Evolutionary conservation across 768 basidiomycete species (phyloP).

Genomic region (Chiua virens): DNA sequence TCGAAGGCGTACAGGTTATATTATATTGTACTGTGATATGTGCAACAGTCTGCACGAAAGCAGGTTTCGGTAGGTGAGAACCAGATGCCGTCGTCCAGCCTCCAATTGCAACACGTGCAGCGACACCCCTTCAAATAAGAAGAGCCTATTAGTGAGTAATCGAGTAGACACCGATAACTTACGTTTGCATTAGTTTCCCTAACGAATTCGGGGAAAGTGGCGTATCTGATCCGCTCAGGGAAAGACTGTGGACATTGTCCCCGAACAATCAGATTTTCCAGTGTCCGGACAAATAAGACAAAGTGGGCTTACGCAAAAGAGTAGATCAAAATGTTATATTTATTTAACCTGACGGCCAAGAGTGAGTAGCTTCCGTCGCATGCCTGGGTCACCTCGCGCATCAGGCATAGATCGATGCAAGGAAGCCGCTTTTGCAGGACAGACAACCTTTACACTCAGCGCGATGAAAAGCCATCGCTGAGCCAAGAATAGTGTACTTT

Average conservation of each 20-base stretch:
- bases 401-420: too few species aligned
- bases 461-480: too few species aligned
- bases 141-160: conserved; percentile 1
- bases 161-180: too few species aligned
- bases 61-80: conserved; percentile 60
- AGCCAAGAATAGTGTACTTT: too few species aligned
- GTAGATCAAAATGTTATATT: conserved; percentile 65
- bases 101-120: conserved; percentile 60
- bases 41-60: conserved; percentile 56
- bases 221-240: conserved; percentile 40
- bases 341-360: conserved; percentile 52
- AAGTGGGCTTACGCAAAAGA: conserved; percentile 51
- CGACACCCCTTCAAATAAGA: conserved; percentile 45
- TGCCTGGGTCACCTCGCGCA: conserved; percentile 61
- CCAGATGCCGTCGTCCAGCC: conserved; percentile 63
- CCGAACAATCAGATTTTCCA: not conserved
- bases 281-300: not conserved
- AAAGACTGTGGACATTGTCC: conserved; percentile 27
- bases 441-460: too few species aligned
- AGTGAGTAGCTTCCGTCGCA: conserved; percentile 23
- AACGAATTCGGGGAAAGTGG: conserved; percentile 55
- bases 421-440: too few species aligned
- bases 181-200: conserved; percentile 36
- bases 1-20: conserved; percentile 11
- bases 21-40: conserved; percentile 47